These are phyloP conservation scores for Hypoxylon perforatum DNA, from an alignment of 495 filamentous ascomycete genomes.

Conservation along the genomic window DNA sequence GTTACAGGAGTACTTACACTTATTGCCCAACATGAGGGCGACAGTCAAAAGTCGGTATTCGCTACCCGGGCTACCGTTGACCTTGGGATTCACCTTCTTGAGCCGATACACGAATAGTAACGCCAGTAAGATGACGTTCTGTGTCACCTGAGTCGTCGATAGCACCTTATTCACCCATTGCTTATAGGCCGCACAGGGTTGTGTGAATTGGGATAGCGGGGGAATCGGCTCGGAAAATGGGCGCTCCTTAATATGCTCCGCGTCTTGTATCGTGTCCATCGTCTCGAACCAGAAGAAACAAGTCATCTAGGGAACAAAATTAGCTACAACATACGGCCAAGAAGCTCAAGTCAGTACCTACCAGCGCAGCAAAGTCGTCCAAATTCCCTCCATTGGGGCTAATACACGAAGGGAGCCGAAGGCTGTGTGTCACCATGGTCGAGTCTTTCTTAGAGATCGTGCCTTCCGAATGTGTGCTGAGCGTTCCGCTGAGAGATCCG, in stretches of 20 bases:
- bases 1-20: conserved; percentile 70
- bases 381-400: conserved; percentile 77
- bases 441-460: conserved; percentile 48
- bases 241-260: conserved; percentile 71
- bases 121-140: conserved; percentile 93
- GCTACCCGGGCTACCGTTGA: conserved; percentile 91
- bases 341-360: conserved; percentile 50
- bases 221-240: conserved; percentile 54
- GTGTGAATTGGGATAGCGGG: conserved; percentile 74
- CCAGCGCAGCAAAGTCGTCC: conserved; percentile 84
- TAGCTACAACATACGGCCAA: conserved; percentile 4
- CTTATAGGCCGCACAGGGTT: conserved; percentile 81
- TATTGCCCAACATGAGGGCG: conserved; percentile 98
- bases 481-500: conserved; percentile 40
- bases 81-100: conserved; percentile 86
- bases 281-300: conserved; percentile 99
- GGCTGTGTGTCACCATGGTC: conserved; percentile 67
- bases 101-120: conserved; percentile 93
- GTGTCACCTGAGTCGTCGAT: conserved; percentile 94
- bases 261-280: conserved; percentile 75
- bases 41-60: conserved; percentile 96
- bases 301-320: conserved; percentile 72
- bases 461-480: conserved; percentile 40
- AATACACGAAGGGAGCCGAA: conserved; percentile 79
- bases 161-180: conserved; percentile 95